A percentile compares a stretch with the other conserved stretches of the same genome.
Conservation (phyloP, 192 early-diverging fungal genomes). For the Umbelopsis sp. region DNA sequence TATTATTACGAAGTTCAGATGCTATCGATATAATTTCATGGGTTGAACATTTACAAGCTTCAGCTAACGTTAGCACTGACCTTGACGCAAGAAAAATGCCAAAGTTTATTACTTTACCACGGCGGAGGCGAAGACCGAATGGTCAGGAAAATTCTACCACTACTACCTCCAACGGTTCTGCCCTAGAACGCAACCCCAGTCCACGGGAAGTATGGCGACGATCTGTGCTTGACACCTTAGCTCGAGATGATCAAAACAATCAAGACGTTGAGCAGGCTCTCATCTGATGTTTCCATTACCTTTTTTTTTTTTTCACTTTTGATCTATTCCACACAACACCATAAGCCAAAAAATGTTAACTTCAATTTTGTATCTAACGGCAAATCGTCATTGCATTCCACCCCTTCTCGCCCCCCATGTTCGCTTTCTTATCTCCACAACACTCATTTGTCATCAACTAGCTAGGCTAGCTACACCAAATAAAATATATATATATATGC, state of each 20-base stretch:
- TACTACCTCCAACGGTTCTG: neutral
- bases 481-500: too few relatives aligned
- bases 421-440: too few relatives aligned
- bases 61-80: constrained; percentile 49
- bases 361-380: too few relatives aligned
- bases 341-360: too few relatives aligned
- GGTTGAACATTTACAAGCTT: constrained; percentile 51
- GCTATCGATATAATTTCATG: constrained; percentile 43
- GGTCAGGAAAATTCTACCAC: neutral
- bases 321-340: neutral
- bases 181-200: neutral
- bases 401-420: too few relatives aligned
- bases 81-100: constrained; percentile 52
- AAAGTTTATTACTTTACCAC: constrained; percentile 46
- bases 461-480: too few relatives aligned
- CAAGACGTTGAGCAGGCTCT: constrained; percentile 20
- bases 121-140: constrained; percentile 26
- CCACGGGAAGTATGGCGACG: constrained; percentile 12
- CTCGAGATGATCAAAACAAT: constrained; percentile 21
- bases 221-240: constrained; percentile 16
- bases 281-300: neutral
- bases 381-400: too few relatives aligned
- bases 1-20: constrained; percentile 44
- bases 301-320: neutral
- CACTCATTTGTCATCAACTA: too few relatives aligned